Evolutionary conservation across 495 filamentous ascomycete genomes (phyloP).

Genomic region (Astrothelium subdiscretum): DNA sequence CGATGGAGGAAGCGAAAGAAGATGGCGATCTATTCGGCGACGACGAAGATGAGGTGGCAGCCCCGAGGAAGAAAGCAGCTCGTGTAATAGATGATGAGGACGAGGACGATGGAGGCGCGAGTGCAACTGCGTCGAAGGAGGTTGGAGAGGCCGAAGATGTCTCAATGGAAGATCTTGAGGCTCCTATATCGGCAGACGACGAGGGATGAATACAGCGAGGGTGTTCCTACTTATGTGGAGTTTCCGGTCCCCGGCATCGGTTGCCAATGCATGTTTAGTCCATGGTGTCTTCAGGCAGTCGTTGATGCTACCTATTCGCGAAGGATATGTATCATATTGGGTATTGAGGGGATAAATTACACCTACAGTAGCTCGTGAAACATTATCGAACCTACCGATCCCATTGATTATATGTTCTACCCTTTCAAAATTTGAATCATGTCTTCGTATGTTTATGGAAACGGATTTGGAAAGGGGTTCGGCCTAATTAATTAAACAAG

Average conservation of each 20-base stretch:
- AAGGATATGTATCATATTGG: neutral
- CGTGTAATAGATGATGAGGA: conserved; percentile 29
- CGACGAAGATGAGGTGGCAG: conserved; percentile 17
- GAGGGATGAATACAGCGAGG: neutral
- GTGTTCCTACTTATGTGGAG: neutral
- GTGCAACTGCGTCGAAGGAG: neutral
- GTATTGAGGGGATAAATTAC: neutral
- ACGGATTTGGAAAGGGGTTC: too few relatives aligned
- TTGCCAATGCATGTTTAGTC: neutral
- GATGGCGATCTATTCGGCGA: conserved; percentile 5
- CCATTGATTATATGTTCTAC: too few relatives aligned
- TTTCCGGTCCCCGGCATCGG: neutral
- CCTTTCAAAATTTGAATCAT: too few relatives aligned
- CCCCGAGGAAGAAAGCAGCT: conserved; percentile 19
- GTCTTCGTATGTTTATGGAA: too few relatives aligned
- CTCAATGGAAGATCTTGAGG: neutral
- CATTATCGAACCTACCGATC: too few relatives aligned
- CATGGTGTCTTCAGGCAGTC: neutral
- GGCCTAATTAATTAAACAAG: too few relatives aligned
- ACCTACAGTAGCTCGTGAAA: too few relatives aligned
- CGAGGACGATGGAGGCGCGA: conserved; percentile 20
- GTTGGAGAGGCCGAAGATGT: neutral
- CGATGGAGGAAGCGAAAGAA: neutral
- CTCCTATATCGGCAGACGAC: neutral
- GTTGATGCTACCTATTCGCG: neutral